Evolutionary conservation across 768 basidiomycete species (phyloP).

Genomic region (Leccinellum albellum): DNA sequence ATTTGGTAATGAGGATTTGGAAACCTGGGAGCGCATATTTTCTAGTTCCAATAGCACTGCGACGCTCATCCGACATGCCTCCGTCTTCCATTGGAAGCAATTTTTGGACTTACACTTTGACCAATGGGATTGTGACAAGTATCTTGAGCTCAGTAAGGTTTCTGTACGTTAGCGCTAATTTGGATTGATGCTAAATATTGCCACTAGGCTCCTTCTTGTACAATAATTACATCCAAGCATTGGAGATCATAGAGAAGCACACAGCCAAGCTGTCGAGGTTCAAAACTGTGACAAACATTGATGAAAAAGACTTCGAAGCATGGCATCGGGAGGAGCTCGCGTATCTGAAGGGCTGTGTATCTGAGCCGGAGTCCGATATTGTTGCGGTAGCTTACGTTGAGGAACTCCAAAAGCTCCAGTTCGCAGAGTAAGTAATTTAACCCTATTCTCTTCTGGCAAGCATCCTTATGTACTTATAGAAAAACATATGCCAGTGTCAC

Average conservation of each 20-base stretch:
- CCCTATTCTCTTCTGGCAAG: too few relatives aligned
- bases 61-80: not conserved
- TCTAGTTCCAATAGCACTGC: not conserved
- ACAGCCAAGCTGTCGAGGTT: not conserved
- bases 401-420: too few relatives aligned
- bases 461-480: too few relatives aligned
- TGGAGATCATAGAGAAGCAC: not conserved
- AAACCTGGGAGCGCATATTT: not conserved
- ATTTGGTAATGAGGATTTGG: not conserved
- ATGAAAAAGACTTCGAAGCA: not conserved
- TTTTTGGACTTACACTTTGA: not conserved
- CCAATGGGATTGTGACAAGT: not conserved
- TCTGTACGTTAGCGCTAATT: not conserved
- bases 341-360: too few relatives aligned
- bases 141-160: not conserved
- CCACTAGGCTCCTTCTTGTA: not conserved
- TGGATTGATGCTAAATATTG: not conserved
- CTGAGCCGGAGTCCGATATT: too few relatives aligned
- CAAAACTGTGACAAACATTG: not conserved
- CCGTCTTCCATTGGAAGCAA: not conserved
- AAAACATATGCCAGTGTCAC: too few relatives aligned
- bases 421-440: too few relatives aligned
- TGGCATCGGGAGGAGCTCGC: too few relatives aligned
- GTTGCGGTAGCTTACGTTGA: too few relatives aligned
- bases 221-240: not conserved